Evolutionary conservation across 2,329 filamentous ascomycete species (phyloP).

Genomic region (Fusarium concolor): DNA sequence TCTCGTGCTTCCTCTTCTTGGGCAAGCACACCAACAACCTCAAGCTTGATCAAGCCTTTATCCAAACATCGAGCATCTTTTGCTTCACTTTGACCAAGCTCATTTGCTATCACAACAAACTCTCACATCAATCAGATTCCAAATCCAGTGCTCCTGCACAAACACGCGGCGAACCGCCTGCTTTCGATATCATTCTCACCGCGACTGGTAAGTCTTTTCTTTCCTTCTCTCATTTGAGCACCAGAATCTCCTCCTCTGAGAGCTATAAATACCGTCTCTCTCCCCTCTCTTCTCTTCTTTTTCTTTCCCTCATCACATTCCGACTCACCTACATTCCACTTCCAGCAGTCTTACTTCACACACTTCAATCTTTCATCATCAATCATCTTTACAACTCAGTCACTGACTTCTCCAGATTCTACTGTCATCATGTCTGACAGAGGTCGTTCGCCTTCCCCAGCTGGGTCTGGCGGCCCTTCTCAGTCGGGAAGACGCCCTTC

Average conservation of each 20-base stretch:
- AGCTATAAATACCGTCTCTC: background rate
- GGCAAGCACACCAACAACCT: slow-evolving; percentile 10
- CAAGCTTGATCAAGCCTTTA: slow-evolving; percentile 1
- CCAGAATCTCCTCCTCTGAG: background rate
- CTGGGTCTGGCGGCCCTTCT: slow-evolving; percentile 30
- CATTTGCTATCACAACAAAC: background rate
- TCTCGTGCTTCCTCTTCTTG: slow-evolving; percentile 12
- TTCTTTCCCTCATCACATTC: background rate
- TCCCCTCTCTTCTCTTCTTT: background rate
- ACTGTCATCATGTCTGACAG: slow-evolving; percentile 50
- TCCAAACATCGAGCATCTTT: background rate
- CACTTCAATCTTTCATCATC: slow-evolving; percentile 1
- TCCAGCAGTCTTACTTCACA: background rate
- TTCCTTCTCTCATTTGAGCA: background rate
- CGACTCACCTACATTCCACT: background rate
- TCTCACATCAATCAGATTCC: slow-evolving; percentile 20
- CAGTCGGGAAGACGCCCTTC: slow-evolving; percentile 31
- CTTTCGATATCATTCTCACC: too few relatives aligned
- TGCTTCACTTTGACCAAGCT: background rate
- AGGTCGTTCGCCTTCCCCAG: slow-evolving; percentile 45
- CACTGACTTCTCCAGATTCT: slow-evolving; percentile 11
- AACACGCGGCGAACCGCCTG: slow-evolving; percentile 1
- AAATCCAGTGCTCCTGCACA: slow-evolving; percentile 5
- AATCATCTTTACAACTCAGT: background rate
- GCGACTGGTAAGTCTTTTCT: slow-evolving; percentile 23